These are phyloP conservation scores for Schizosaccharomyces pombe DNA, from an alignment of 805 yeast genomes.

Conservation along the genomic window ASM294v3 CU329670.1:5034501-5035000, in stretches of 20 bases:
- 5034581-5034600: background rate
- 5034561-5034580: no score
- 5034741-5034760: background rate
- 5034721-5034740: background rate
- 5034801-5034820: conserved; percentile 28
- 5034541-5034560: no score
- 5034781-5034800: background rate
- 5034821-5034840: conserved; percentile 62
- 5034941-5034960: conserved; percentile 54
- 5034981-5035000: conserved; percentile 48
- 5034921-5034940: conserved; percentile 93
- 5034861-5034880: conserved; percentile 13
- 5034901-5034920: conserved; percentile 71
- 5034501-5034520: no score
- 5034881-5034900: conserved; percentile 62
- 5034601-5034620: background rate
- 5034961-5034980: conserved; percentile 34
- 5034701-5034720: background rate
- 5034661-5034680: background rate
- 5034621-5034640: background rate
- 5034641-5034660: background rate
- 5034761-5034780: background rate
- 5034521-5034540: no score
- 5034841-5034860: conserved; percentile 20
- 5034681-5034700: background rate